Evolutionary conservation across 169 alveolate genomes (phyloP), one percentile per base, ranked within the genome.

Genomic region (Neospora caninum): DNA sequence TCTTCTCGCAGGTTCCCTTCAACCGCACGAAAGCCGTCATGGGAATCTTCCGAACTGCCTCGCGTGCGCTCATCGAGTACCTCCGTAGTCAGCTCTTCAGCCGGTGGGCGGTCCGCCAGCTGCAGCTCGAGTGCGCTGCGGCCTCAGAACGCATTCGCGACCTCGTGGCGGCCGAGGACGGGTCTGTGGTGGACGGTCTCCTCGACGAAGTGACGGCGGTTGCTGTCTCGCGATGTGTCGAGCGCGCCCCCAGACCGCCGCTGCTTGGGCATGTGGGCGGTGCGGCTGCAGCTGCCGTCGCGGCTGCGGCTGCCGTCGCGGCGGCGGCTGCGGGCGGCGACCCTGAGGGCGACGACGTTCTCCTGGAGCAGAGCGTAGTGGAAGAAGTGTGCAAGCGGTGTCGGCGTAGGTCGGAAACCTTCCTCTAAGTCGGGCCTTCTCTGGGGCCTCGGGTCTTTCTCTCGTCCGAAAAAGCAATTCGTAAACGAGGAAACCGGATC

Each of bases 81-180:
- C 94, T 95, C 4, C 78, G 96, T 29, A 88, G 88, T 53, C 67
- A 45, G 92, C 58, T 58, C 73, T 91, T 93, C 88, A 89, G 91
- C 43, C 91, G 86, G 54, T 67, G 45, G 34, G 95, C 91, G 2
- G 91, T 91, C n/a, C 95, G 92, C 82, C 96, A 94, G 87, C 82
- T 94, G 69, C 96, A 94, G 95, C 86, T 92, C 39, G 96, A 94
- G 54, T 94, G 96, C 53, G 96, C 95, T 38, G 93, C 84, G 42
- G 92, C 91, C 9, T 87, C 92, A 1, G 95, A 87, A 27, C 73
- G 67, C 91, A 84, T 78, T 34, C 64, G 96, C 25, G 95, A 92
- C 41, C 92, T 92, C 64, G 92, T 95, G 45, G 95, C 94, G 87
- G 82, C 86, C 7, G 96, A 95, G 20, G 96, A 95, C 39, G 96